phyloP scores from a whole-genome alignment of 495 filamentous ascomycete genomes.

The Pseudomonodictys pantanalensis region DNA sequence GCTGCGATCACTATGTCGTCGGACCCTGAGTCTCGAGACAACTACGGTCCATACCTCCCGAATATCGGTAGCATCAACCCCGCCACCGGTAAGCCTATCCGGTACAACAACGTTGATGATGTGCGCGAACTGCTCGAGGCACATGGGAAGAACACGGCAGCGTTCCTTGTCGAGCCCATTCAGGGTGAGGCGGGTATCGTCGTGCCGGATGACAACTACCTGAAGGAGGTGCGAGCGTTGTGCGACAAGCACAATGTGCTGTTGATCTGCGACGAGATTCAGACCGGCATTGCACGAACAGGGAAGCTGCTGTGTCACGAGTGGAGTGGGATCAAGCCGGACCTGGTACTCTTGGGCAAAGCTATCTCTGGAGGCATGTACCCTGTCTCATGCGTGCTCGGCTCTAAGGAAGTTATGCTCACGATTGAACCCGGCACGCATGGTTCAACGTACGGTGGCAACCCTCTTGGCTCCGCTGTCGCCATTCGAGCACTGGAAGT shows the following conservation, averaged over 20 bases:
- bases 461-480: conserved; percentile 94
- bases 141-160: conserved; percentile 81
- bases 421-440: conserved; percentile 97
- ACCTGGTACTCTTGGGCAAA: conserved; percentile 92
- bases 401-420: conserved; percentile 89
- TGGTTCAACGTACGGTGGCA: conserved; percentile 95
- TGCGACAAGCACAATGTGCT: conserved; percentile 94
- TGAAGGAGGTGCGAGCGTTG: conserved; percentile 73
- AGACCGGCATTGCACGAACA: conserved; percentile 94
- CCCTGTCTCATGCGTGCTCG: conserved; percentile 90
- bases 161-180: conserved; percentile 95
- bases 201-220: conserved; percentile 87
- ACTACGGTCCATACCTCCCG: conserved; percentile 95
- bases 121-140: conserved; percentile 74
- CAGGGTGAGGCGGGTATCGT: conserved; percentile 98
- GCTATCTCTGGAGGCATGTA: conserved; percentile 99
- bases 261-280: conserved; percentile 97
- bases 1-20: conserved; percentile 91
- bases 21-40: conserved; percentile 91
- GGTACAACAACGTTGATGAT: conserved; percentile 80
- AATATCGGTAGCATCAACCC: conserved; percentile 77
- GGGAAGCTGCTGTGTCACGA: conserved; percentile 90
- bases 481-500: conserved; percentile 95
- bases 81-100: conserved; percentile 71
- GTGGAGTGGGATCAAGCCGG: conserved; percentile 93